Evolutionary conservation across 1,139 yeast genomes (phyloP), one percentile per base, ranked within the genome.

Genomic region (Candida mesenterica): DNA sequence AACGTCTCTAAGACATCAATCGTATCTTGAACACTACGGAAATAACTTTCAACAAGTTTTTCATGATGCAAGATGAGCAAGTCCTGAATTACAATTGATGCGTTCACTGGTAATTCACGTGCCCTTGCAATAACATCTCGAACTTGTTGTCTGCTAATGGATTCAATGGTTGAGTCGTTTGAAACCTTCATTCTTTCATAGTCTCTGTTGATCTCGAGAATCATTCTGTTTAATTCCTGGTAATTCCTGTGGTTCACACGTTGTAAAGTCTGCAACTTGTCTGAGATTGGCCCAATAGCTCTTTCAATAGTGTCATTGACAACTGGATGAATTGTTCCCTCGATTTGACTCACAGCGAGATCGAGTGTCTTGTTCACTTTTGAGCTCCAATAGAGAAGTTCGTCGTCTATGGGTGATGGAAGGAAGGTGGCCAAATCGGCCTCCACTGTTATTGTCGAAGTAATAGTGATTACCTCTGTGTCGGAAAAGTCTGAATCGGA

Each of bases 1-100:
- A 82, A 82, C 39, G 82, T 82, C 50, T 83, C 88, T 51, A 79
- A 70, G 1, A 80, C 71, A 45, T 82, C 89, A 39, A 83, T 65
- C 19, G 80, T 72, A 28, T 72, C 69, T 38, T 75, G 75, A 40
- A 82, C 70, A 9, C 68, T 62, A 3, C 52, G 52, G 36, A 73
- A 72, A 34, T 81, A 68, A 18, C 63, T 60, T 13, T 46, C 53
- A 18, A 66, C 43, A 12, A 70, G 43, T 8, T 40, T 28, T 22
- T 56, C 60, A 40, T 68, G 72, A 5, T 49, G 50, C 7, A 60
- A 61, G 35, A 69, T 65, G 25, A 75, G 56, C 14, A 53, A 45
- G 4, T 55, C 50, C 36, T 71, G 71, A 12, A 69, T 56, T 5
- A 50, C 41, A 9, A 53, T 48, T 32, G 74, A 55, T 25, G 55